Base-by-base conservation (phyloP, 805 yeast species). In the Yueomyces sinensis region DNA sequence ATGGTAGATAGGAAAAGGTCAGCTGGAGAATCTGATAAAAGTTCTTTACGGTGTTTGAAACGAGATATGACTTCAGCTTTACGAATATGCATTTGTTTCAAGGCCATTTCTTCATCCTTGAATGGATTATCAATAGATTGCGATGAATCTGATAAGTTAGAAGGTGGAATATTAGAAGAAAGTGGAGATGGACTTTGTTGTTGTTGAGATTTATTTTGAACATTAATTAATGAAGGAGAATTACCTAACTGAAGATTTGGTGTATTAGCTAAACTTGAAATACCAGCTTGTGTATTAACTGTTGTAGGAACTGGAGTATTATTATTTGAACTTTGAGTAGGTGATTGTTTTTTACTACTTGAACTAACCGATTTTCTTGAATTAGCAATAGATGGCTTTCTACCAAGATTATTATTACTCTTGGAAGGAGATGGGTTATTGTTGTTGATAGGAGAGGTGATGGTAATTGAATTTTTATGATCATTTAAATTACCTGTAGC, bases 31-130 rank as follows among this genome's bases (percentile, higher is more conserved):
- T 40, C 37, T 23, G 43, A 40, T 30, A 50, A 52, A 5, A 54
- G 35, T 31, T 56, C 56, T 40, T 54, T 58, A 34, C 61, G 50
- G 34, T 54, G 59, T 28, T 56, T 55, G 30, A 43, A 50, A 32
- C 60, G 45, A 3, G 56, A 48, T 13, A 50, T 44, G n/a, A 57
- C 40, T 31, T 57, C 61, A 3, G 46, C 45, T 31, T 55, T 56
- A 31, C 49, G 47, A 14, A 43, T 40, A 27, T 50, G 45, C 41
- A 54, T 36, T 22, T 49, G 45, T 22, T 43, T 49, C 33, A 56
- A 40, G n/a, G 38, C 38, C 4, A 44, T 46, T 35, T 54, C 61
- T 33, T 57, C 62, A 18, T 45, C 49, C 33, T 40, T 51, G 33
- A 44, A 50, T 11, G 59, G 58, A 37, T 48, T 45, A 4, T 41